Conservation (phyloP, 1,139 yeast species). For the Debaryomyces sp. region DNA sequence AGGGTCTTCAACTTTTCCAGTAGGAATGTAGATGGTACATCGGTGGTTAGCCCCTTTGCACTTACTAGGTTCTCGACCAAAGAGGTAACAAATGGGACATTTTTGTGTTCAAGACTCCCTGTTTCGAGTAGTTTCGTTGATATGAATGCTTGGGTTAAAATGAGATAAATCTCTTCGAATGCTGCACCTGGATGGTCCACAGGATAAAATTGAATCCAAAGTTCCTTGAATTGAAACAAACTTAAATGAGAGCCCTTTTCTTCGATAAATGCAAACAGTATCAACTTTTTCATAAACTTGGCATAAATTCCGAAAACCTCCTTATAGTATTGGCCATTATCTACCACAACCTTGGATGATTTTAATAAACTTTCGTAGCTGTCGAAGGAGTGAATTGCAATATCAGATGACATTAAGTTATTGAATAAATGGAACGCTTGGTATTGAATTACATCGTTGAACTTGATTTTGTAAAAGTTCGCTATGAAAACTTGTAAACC, state of each 20-base stretch:
- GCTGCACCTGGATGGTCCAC: constrained; percentile 9
- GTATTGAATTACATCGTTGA: constrained; percentile 41
- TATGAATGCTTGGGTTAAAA: constrained; percentile 19
- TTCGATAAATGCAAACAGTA: constrained; percentile 17
- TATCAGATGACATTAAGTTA: constrained; percentile 25
- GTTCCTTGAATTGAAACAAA: constrained; percentile 16
- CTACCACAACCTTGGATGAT: constrained; percentile 34
- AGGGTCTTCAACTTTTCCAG: constrained; percentile 35
- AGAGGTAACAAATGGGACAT: constrained; percentile 1
- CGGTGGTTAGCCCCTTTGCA: not conserved
- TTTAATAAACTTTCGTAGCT: constrained; percentile 15
- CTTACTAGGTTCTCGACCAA: constrained; percentile 11
- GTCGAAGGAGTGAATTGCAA: constrained; percentile 13
- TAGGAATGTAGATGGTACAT: constrained; percentile 15
- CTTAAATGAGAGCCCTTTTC: constrained; percentile 5
- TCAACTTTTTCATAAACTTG: constrained; percentile 35
- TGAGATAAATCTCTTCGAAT: constrained; percentile 16
- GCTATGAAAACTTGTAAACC: constrained; percentile 20
- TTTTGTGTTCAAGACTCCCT: not conserved
- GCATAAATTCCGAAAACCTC: constrained; percentile 32
- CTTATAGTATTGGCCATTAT: constrained; percentile 39
- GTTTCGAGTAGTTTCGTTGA: not conserved
- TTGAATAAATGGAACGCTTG: constrained; percentile 43
- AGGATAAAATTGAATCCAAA: constrained; percentile 22
- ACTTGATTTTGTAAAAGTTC: constrained; percentile 23